These are phyloP conservation scores for Fraxinus velutina DNA, from an alignment of 305 asterid genomes.

Conservation along the genomic window DNA sequence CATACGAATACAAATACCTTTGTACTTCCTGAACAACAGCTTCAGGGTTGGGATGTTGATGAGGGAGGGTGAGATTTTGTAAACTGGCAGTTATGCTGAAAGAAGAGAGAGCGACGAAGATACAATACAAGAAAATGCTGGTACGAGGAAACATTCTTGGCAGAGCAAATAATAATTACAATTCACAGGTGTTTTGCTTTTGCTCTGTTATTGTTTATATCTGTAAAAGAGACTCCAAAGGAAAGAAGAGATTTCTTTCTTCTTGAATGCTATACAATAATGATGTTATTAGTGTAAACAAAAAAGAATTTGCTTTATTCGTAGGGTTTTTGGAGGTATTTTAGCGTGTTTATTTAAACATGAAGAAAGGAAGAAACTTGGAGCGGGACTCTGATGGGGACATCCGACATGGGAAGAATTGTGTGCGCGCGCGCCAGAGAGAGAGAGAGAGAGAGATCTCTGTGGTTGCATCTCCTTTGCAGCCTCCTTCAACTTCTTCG, in stretches of 20 bases:
- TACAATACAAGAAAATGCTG: slow-evolving; percentile 33
- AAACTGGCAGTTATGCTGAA: slow-evolving; percentile 13
- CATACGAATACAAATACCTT: slow-evolving; percentile 27
- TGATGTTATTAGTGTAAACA: slow-evolving; percentile 2
- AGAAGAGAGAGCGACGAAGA: slow-evolving; percentile 17
- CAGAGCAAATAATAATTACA: slow-evolving; percentile 18
- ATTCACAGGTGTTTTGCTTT: slow-evolving; percentile 1
- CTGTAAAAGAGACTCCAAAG: slow-evolving; percentile 13
- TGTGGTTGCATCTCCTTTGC: slow-evolving; percentile 19
- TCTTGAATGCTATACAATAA: slow-evolving; percentile 24
- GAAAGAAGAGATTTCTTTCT: slow-evolving; percentile 21
- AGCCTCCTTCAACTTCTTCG: neutral
- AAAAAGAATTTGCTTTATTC: neutral
- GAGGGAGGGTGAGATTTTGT: slow-evolving; percentile 45
- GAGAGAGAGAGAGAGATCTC: slow-evolving; percentile 24
- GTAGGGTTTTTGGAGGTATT: neutral
- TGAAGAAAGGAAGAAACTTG: slow-evolving; percentile 19
- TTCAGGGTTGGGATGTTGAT: slow-evolving; percentile 52
- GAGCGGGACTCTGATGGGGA: neutral
- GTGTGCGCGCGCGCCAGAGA: neutral
- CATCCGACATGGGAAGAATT: neutral
- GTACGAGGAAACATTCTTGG: slow-evolving; percentile 30
- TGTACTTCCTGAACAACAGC: slow-evolving; percentile 43
- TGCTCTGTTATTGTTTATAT: neutral
- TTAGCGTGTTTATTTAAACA: neutral